phyloP scores from a whole-genome alignment of 1,139 yeast genomes.

The Yamadazyma trypodendri region DNA sequence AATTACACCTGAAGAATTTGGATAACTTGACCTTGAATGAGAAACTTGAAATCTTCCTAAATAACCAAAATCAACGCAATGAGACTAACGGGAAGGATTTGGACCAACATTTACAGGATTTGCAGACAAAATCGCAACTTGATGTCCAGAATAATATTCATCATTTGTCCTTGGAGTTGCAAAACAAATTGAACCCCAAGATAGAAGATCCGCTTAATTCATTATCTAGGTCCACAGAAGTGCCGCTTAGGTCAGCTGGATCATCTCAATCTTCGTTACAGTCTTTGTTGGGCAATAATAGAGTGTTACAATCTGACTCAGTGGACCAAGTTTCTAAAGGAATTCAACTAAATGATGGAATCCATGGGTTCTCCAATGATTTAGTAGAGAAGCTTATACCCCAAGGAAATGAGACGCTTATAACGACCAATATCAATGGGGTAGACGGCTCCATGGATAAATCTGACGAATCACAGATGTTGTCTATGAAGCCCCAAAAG shows the following conservation, averaged over 20 bases:
- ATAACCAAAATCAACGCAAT: constrained; percentile 10
- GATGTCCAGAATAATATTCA: constrained; percentile 37
- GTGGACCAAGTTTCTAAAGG: constrained; percentile 21
- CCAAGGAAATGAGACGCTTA: constrained; percentile 4
- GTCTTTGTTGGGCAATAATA: constrained; percentile 37
- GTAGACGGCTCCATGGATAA: constrained; percentile 1
- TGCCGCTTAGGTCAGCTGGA: constrained; percentile 34
- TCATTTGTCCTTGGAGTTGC: constrained; percentile 33
- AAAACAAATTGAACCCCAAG: constrained; percentile 20
- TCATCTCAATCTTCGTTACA: constrained; percentile 48
- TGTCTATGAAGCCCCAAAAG: constrained; percentile 11
- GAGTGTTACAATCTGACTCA: constrained; percentile 26
- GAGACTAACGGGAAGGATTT: constrained; percentile 22
- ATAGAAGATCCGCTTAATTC: constrained; percentile 39
- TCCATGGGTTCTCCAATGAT: constrained; percentile 44
- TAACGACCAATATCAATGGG: background rate
- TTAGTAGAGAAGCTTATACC: constrained; percentile 38
- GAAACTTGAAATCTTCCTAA: constrained; percentile 35
- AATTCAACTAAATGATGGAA: constrained; percentile 42
- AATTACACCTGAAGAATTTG: constrained; percentile 26
- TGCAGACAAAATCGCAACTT: constrained; percentile 26
- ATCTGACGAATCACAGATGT: constrained; percentile 16
- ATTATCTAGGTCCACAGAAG: constrained; percentile 29
- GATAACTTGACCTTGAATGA: constrained; percentile 38
- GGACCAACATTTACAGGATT: constrained; percentile 36